Evolutionary conservation across 164 flowering plant genomes (phyloP).

Genomic region (Piper betle): DNA sequence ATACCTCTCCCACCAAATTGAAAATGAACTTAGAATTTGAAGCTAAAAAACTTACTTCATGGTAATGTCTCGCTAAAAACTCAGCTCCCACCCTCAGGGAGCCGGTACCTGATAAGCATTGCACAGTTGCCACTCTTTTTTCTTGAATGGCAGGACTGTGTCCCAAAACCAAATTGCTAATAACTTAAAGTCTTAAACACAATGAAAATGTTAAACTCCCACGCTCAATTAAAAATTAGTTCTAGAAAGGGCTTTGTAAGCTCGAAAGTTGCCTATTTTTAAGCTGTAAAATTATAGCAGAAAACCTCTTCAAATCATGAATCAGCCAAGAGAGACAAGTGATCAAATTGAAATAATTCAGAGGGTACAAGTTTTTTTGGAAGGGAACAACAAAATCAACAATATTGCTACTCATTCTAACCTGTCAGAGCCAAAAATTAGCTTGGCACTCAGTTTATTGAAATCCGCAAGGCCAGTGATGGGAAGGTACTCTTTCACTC

Average conservation of each 20-base stretch:
- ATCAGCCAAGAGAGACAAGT: too few relatives aligned
- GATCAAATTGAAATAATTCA: too few relatives aligned
- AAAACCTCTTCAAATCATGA: too few relatives aligned
- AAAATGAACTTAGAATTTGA: neutral
- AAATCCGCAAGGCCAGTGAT: slow-evolving; percentile 44
- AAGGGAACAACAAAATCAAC: neutral
- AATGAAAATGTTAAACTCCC: too few relatives aligned
- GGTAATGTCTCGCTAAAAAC: slow-evolving; percentile 80
- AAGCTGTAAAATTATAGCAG: too few relatives aligned
- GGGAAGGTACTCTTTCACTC: slow-evolving; percentile 1
- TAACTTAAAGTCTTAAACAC: too few relatives aligned
- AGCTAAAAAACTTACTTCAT: slow-evolving; percentile 35
- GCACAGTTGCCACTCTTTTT: slow-evolving; percentile 85
- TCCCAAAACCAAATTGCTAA: neutral
- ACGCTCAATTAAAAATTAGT: too few relatives aligned
- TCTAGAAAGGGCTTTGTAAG: too few relatives aligned
- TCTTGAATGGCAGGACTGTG: slow-evolving; percentile 85
- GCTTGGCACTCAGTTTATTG: slow-evolving; percentile 90
- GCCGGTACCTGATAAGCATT: slow-evolving; percentile 95
- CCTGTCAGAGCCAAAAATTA: slow-evolving; percentile 94
- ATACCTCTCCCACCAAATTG: neutral
- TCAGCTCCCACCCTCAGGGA: slow-evolving; percentile 95
- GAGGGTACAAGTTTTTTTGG: too few relatives aligned
- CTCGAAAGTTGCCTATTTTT: too few relatives aligned
- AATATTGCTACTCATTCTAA: slow-evolving; percentile 6